Conservation (phyloP, 2,329 filamentous ascomycete species). For the Ophiostoma quercus region DNA sequence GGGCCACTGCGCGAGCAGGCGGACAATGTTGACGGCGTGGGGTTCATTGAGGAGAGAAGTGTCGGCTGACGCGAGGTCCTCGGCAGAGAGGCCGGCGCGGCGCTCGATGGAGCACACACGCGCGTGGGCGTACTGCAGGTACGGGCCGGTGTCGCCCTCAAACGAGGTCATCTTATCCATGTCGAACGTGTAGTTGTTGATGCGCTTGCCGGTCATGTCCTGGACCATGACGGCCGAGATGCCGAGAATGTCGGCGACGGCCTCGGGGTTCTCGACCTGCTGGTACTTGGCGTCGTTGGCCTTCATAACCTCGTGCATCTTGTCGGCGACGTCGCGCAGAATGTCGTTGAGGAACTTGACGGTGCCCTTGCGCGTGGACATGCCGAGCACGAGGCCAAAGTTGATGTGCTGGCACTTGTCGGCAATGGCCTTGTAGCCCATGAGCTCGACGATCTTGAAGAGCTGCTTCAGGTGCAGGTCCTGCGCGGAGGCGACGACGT, state of each 20-base stretch:
- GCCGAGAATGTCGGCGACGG: slow-evolving; percentile 79
- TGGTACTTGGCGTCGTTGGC: slow-evolving; percentile 86
- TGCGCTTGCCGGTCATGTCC: slow-evolving; percentile 88
- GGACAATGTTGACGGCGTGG: slow-evolving; percentile 67
- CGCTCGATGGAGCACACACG: slow-evolving; percentile 62
- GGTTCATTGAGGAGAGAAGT: slow-evolving; percentile 63
- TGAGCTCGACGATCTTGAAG: slow-evolving; percentile 69
- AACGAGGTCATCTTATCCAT: slow-evolving; percentile 78
- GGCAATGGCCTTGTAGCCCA: slow-evolving; percentile 63
- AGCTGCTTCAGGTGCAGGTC: slow-evolving; percentile 68
- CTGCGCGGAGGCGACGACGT: slow-evolving; percentile 68
- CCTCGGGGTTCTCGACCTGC: slow-evolving; percentile 77
- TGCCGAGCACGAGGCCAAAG: slow-evolving; percentile 66
- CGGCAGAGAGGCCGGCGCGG: slow-evolving; percentile 48
- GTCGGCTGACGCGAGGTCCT: slow-evolving; percentile 59
- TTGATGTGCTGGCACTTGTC: slow-evolving; percentile 68
- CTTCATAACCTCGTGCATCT: slow-evolving; percentile 97
- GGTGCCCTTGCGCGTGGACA: slow-evolving; percentile 66
- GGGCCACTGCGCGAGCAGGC: slow-evolving; percentile 76
- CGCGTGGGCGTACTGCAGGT: slow-evolving; percentile 77
- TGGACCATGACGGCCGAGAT: slow-evolving; percentile 97
- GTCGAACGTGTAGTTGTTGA: slow-evolving; percentile 68
- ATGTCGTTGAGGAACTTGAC: slow-evolving; percentile 72
- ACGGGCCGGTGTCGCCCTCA: slow-evolving; percentile 79
- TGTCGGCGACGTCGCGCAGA: slow-evolving; percentile 73